Percentiles rank a stretch among this genome's conserved stretches.
Evolutionary conservation across 345 rosid species (phyloP).

Genomic region (Eutrema japonicum): DNA sequence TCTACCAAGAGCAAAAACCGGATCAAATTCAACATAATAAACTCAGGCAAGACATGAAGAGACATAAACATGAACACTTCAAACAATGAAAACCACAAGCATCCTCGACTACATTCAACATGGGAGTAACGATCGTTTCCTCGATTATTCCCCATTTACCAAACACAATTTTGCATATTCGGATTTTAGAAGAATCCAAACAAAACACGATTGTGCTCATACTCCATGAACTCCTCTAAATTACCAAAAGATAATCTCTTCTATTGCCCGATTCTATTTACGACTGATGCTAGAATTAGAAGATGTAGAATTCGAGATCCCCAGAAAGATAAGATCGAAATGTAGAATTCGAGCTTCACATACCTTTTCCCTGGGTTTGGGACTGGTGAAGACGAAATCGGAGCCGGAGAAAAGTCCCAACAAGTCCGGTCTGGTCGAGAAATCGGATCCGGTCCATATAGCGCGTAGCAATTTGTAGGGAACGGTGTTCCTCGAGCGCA

Average conservation of each 20-base stretch:
- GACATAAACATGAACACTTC: background rate
- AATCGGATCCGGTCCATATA: slow-evolving; percentile 58
- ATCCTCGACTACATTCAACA: background rate
- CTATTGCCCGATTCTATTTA: background rate
- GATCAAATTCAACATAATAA: slow-evolving; percentile 1
- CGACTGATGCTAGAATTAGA: background rate
- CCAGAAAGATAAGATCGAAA: background rate
- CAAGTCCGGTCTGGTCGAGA: slow-evolving; percentile 58
- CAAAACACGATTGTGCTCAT: slow-evolving; percentile 14
- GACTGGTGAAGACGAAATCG: slow-evolving; percentile 60
- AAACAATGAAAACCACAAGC: background rate
- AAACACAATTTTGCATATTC: background rate
- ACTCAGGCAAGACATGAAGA: background rate
- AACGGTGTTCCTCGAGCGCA: slow-evolving; percentile 46
- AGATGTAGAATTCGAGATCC: background rate
- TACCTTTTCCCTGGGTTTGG: slow-evolving; percentile 87
- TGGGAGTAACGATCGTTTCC: background rate
- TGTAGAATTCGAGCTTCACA: background rate
- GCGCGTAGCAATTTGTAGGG: slow-evolving; percentile 66
- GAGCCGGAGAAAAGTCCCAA: slow-evolving; percentile 59
- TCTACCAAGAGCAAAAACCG: slow-evolving; percentile 46
- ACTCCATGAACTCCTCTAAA: background rate
- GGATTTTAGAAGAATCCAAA: background rate
- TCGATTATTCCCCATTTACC: background rate
- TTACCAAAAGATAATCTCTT: background rate